Conservation (phyloP, 2,329 filamentous ascomycete genomes). For the Botryotinia narcissicola region DNA sequence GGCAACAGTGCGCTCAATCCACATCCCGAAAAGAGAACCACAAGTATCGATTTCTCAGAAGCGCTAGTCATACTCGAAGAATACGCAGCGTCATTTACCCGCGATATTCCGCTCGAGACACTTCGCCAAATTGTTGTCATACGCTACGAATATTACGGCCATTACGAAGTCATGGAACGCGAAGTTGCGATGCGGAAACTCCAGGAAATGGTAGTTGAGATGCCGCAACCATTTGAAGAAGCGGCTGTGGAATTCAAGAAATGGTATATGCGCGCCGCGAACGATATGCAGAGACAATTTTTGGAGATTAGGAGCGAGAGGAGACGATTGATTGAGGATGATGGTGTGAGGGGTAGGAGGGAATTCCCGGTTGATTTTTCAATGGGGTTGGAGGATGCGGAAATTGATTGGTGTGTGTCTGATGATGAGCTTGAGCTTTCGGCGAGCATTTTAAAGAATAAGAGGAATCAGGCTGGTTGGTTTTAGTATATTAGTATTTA, state of each 20-base stretch:
- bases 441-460: background rate
- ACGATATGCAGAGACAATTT: constrained; percentile 9
- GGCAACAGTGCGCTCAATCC: too few relatives aligned
- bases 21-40: background rate
- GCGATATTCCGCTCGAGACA: constrained; percentile 13
- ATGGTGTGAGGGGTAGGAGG: background rate
- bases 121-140: background rate
- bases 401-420: background rate
- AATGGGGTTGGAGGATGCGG: background rate
- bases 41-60: background rate
- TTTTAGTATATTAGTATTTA: background rate
- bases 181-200: background rate
- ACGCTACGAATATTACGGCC: background rate
- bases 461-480: background rate
- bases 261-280: background rate
- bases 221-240: background rate
- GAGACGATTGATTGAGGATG: constrained; percentile 3
- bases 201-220: background rate
- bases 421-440: background rate
- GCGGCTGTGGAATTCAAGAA: background rate
- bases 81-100: constrained; percentile 10
- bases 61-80: background rate
- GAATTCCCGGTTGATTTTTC: background rate
- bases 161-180: background rate
- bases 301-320: constrained; percentile 11